phyloP scores from a whole-genome alignment of 768 basidiomycete genomes.

The Panaeolus cyanescens region DNA sequence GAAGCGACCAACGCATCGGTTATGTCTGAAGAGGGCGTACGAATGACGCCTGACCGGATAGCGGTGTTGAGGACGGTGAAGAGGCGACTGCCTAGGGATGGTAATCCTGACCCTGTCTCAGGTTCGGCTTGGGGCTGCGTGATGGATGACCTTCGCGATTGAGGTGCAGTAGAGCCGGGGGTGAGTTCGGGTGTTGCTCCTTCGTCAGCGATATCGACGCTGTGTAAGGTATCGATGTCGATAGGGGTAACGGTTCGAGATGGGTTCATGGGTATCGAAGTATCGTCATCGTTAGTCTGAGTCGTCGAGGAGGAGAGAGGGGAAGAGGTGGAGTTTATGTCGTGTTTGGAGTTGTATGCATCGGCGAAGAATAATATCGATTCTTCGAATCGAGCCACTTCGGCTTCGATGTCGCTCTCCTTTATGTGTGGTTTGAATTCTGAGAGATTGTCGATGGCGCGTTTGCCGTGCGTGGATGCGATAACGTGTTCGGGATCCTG shows the following conservation, averaged over 20 bases:
- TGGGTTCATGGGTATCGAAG: neutral
- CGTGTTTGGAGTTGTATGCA: slow-evolving; percentile 33
- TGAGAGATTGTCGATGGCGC: slow-evolving; percentile 73
- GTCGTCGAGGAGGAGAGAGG: no score
- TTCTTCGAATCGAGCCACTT: slow-evolving; percentile 63
- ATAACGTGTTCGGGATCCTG: slow-evolving; percentile 69
- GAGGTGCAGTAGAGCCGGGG: slow-evolving; percentile 38
- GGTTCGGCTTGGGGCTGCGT: slow-evolving; percentile 35
- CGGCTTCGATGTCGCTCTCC: slow-evolving; percentile 55
- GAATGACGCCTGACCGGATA: slow-evolving; percentile 27
- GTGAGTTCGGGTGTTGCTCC: slow-evolving; percentile 8
- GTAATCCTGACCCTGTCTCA: slow-evolving; percentile 13
- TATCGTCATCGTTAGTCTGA: neutral
- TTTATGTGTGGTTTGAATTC: slow-evolving; percentile 60
- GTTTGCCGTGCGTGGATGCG: slow-evolving; percentile 77
- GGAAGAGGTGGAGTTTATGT: no score
- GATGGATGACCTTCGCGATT: slow-evolving; percentile 46
- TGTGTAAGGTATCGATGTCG: no score
- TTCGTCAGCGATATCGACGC: neutral
- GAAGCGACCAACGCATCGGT: neutral
- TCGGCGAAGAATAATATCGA: slow-evolving; percentile 69
- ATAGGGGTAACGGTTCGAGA: neutral
- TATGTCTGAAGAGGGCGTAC: slow-evolving; percentile 10
- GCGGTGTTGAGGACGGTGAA: slow-evolving; percentile 19
- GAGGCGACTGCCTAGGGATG: slow-evolving; percentile 40